Evolutionary conservation across 2,329 filamentous ascomycete genomes (phyloP).

Genomic region (Leptodontidium sp.): DNA sequence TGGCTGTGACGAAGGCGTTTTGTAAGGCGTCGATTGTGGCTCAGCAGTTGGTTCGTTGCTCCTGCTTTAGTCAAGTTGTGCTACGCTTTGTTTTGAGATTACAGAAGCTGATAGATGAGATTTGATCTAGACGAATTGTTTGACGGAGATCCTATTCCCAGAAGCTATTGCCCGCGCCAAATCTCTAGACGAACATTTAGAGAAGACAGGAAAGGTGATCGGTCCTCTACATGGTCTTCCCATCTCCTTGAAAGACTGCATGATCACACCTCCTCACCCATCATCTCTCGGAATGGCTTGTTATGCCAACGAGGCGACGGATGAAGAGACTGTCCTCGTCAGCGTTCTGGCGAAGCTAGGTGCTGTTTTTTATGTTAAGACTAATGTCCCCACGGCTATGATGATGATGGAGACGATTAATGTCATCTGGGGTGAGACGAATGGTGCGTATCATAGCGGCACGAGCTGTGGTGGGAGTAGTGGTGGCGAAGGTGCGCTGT

Average conservation of each 20-base stretch:
- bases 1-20: slow-evolving; percentile 60
- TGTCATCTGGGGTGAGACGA: slow-evolving; percentile 52
- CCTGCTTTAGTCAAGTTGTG: background rate
- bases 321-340: slow-evolving; percentile 47
- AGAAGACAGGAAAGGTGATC: slow-evolving; percentile 48
- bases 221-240: slow-evolving; percentile 53
- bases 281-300: slow-evolving; percentile 49
- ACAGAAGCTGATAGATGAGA: background rate
- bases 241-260: slow-evolving; percentile 52
- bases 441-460: slow-evolving; percentile 42
- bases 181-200: slow-evolving; percentile 59
- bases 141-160: slow-evolving; percentile 64
- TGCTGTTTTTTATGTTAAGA: slow-evolving; percentile 53
- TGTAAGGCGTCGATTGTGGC: slow-evolving; percentile 62
- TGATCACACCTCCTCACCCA: slow-evolving; percentile 48
- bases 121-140: slow-evolving; percentile 61
- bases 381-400: slow-evolving; percentile 51
- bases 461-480: slow-evolving; percentile 42
- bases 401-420: slow-evolving; percentile 54
- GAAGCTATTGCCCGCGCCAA: slow-evolving; percentile 60
- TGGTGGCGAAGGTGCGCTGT: slow-evolving; percentile 43
- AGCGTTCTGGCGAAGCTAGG: slow-evolving; percentile 51
- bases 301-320: slow-evolving; percentile 47
- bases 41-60: slow-evolving; percentile 58
- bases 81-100: background rate